Conservation (phyloP, 305 asterid genomes). For the Fraxinus greggii region DNA sequence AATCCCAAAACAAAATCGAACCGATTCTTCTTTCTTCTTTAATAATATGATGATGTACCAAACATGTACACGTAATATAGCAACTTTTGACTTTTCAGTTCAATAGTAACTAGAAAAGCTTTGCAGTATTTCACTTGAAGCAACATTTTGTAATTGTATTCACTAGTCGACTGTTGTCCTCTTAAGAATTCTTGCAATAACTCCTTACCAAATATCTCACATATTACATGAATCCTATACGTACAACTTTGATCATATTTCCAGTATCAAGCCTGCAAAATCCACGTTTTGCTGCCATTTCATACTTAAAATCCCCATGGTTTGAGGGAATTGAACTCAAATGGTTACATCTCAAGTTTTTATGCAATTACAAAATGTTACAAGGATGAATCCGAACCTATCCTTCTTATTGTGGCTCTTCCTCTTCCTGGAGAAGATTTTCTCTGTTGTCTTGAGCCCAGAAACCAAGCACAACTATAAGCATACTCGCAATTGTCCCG, state of each 20-base stretch:
- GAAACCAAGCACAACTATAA: constrained; percentile 54
- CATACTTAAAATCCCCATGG: background rate
- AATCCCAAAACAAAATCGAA: background rate
- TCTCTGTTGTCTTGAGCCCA: constrained; percentile 62
- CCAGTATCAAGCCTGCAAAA: background rate
- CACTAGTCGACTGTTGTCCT: background rate
- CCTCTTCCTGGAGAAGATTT: constrained; percentile 61
- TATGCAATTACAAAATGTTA: background rate
- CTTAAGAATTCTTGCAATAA: background rate
- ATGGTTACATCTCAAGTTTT: background rate
- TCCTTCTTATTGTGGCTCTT: constrained; percentile 49
- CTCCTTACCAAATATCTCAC: background rate
- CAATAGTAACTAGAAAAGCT: background rate
- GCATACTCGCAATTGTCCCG: constrained; percentile 59
- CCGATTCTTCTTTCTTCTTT: background rate
- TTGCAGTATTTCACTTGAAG: background rate
- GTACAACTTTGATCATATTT: background rate
- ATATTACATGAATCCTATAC: background rate
- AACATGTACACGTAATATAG: background rate
- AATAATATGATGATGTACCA: background rate
- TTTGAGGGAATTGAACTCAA: background rate
- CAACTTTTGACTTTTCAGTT: background rate
- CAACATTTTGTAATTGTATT: background rate
- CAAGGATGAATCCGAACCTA: constrained; percentile 1
- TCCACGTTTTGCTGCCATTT: background rate